Conservation (phyloP, 306 rosid species). For the Trifolium repens region DNA sequence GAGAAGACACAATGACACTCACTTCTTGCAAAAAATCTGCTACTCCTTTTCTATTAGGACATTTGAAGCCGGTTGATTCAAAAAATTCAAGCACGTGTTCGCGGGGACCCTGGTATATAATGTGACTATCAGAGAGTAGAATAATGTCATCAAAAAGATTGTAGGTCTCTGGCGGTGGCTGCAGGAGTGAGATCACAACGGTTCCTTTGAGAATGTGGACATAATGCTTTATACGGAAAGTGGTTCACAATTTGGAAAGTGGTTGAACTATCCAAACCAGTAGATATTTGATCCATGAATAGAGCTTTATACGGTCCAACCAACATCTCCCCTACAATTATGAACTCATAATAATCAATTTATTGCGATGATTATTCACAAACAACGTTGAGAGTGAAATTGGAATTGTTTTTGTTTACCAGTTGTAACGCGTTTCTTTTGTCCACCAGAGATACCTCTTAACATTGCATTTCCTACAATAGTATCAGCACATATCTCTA, state of each 20-base stretch:
- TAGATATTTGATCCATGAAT: slow-evolving; percentile 72
- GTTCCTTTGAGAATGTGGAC: slow-evolving; percentile 67
- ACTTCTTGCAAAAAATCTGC: slow-evolving; percentile 74
- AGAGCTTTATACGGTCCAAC: slow-evolving; percentile 68
- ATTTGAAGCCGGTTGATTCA: slow-evolving; percentile 53
- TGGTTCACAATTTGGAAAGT: slow-evolving; percentile 67
- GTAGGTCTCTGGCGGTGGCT: slow-evolving; percentile 75
- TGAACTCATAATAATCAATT: slow-evolving; percentile 21
- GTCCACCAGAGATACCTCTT: slow-evolving; percentile 76
- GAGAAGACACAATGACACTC: slow-evolving; percentile 30
- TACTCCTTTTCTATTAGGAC: slow-evolving; percentile 67
- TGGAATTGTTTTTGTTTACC: slow-evolving; percentile 43
- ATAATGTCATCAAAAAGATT: slow-evolving; percentile 69
- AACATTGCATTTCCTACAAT: slow-evolving; percentile 60
- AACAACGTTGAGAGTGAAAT: not conserved
- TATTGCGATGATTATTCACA: slow-evolving; percentile 9
- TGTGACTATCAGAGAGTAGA: slow-evolving; percentile 65
- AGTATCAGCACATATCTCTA: slow-evolving; percentile 68
- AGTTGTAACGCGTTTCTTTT: slow-evolving; percentile 70
- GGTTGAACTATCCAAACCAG: slow-evolving; percentile 76
- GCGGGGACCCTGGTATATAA: slow-evolving; percentile 67
- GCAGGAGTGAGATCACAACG: slow-evolving; percentile 57
- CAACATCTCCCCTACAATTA: slow-evolving; percentile 61
- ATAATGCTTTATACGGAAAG: slow-evolving; percentile 57
- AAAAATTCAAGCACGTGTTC: slow-evolving; percentile 59